A percentile compares a stretch with the other conserved stretches of the same genome.
Evolutionary conservation across 139 green algal species (phyloP).

Genomic region (Dunaliella sp.): DNA sequence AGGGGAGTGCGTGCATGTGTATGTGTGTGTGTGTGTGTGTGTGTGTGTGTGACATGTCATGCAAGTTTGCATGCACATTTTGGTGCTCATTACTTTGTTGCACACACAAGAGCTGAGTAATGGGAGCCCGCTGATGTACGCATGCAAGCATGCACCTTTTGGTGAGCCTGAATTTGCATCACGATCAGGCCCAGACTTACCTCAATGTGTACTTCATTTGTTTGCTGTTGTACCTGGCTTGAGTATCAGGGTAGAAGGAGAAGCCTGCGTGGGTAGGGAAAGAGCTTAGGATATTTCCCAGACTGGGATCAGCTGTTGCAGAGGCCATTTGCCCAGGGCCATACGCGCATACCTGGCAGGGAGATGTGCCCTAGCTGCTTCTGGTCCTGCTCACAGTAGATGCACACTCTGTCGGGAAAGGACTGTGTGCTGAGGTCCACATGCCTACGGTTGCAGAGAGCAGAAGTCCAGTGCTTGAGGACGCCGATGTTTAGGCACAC

Average conservation of each 20-base stretch:
- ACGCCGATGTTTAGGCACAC: too few species aligned
- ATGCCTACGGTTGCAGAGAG: too few species aligned
- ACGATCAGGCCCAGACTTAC: not conserved
- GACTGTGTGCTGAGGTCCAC: too few species aligned
- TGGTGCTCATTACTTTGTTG: not conserved
- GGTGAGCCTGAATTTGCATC: not conserved
- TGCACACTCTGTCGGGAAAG: too few species aligned
- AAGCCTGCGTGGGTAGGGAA: not conserved
- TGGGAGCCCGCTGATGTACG: too few species aligned
- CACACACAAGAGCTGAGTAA: not conserved
- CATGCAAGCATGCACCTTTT: not conserved
- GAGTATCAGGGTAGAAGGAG: not conserved
- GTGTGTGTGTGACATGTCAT: not conserved
- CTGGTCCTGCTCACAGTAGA: too few species aligned
- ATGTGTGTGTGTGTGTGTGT: not conserved
- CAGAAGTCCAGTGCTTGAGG: too few species aligned
- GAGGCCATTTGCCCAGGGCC: not conserved
- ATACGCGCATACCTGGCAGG: not conserved
- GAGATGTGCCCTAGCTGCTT: slow-evolving; percentile 6
- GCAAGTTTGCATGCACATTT: not conserved
- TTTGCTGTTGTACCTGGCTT: slow-evolving; percentile 24
- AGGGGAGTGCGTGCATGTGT: too few species aligned
- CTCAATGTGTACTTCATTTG: slow-evolving; percentile 10
- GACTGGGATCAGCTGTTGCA: too few species aligned
- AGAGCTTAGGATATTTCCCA: not conserved